Base-by-base conservation (phyloP, 495 filamentous ascomycete genomes). In the Trypethelium eluteriae region DNA sequence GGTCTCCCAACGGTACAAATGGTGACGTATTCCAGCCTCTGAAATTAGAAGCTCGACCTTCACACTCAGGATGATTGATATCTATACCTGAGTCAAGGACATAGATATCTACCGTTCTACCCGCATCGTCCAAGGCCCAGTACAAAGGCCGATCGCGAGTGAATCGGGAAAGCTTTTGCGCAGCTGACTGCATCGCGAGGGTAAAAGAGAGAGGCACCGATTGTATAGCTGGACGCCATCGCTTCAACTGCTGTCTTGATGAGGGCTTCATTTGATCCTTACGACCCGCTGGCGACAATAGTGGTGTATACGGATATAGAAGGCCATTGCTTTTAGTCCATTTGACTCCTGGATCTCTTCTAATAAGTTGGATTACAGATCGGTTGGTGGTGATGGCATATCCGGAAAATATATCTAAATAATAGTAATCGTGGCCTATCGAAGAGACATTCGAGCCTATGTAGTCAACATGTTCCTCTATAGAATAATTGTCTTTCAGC, bases 21-120 rank as follows among this genome's bases (percentile, higher is more conserved):
- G 49, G 49, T 11, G 49, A 14, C n/a, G 11, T 53, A 25, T 5
- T 16, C n/a, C n/a, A 16, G n/a, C n/a, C n/a, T 53, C n/a, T 53
- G 18, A 53, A 53, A 53, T 53, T 53, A n/a, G 49, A 53, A 14
- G 49, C 49, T 53, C 49, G 49, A 25, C 49, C 49, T 25, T 25
- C 49, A 53, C 2, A 53, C n/a, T 53, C 49, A 25, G 49, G 49
- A 53, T 53, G 49, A 53, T 18, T 5, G 16, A 53, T 11, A 18
- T 53, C 49, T 16, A 53, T 53, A 53, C 49, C 49, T 14, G 49
- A 53, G 49, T 25, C n/a, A 14, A 53, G 5, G 5, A 53, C 18
- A 25, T 53, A 53, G n/a, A 53, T 18, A 53, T 53, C 49, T 5
- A 53, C 49, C 5, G 11, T 53, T 14, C 12, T 25, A 18, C 49